Evolutionary conservation across 192 early-diverging fungal species (phyloP), one percentile per base, ranked within the genome.

Genomic region (Entophlyctis helioformis): DNA sequence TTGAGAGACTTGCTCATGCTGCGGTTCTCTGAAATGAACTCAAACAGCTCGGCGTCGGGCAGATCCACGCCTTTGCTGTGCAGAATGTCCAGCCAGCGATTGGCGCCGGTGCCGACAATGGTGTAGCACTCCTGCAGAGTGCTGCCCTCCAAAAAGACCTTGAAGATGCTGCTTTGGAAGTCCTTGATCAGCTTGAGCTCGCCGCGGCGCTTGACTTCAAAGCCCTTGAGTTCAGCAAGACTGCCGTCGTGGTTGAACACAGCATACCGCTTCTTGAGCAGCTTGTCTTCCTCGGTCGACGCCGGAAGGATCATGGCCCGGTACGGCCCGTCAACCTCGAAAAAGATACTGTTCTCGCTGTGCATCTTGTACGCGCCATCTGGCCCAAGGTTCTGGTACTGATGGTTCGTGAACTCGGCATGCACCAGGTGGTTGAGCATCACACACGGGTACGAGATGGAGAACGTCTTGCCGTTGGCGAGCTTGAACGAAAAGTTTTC

Each of bases 281-380:
- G 62, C 66, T 94, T 95, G 55, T 96, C 91, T 43, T 86, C 92
- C 59, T 91, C 87, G 29, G 84, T 89, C 44, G 89, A 93, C 5
- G 91, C 72, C 12, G 96, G 96, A 33, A 98, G 54, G 42, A 98
- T 89, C 96, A 98, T 98, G 19, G 92, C 92, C 31, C 83, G 80
- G 58, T 98, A 98, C 20, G 96, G 96, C 8, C 96, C 96, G 50
- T 98, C 92, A 21, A 96, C 92, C 60, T 98, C 96, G 46, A 98
- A 98, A 50, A 98, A 95, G 36, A 98, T 98, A 62, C 78, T 82
- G 71, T 98, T 98, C 47, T 98, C 96, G 46, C 78, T 81, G 28
- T 69, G 78, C 10, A 66, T 71, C 15, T 59, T 39, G 54, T 93
- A 95, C 2, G 62, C 68, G n/a, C 59, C 64, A n/a, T n/a, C n/a